phyloP scores from a whole-genome alignment of 225 moss, liverwort and hornwort species.

The Pseudisothecium myosuroides region DNA sequence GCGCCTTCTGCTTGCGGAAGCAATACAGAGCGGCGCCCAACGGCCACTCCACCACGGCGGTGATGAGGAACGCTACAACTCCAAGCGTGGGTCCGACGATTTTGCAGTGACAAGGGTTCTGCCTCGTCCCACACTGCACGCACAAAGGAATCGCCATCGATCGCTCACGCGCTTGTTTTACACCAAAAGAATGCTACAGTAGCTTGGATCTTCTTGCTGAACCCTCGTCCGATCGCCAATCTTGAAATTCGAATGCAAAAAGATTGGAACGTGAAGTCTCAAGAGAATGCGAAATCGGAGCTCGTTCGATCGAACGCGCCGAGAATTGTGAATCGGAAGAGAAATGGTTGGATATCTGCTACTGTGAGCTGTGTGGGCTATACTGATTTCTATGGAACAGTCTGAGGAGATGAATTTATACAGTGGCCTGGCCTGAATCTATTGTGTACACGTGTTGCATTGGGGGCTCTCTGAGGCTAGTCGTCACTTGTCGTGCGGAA shows the following conservation, averaged over 20 bases:
- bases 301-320: neutral
- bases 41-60: conserved; percentile 63
- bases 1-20: conserved; percentile 40
- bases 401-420: too few species aligned
- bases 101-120: conserved; percentile 61
- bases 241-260: neutral
- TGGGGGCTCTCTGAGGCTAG: neutral
- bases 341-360: neutral
- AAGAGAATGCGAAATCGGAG: neutral
- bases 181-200: neutral
- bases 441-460: neutral
- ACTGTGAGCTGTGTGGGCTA: too few species aligned
- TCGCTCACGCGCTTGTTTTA: neutral
- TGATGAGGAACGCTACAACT: conserved; percentile 29
- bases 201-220: neutral
- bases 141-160: conserved; percentile 54
- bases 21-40: conserved; percentile 39
- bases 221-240: neutral
- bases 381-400: fast-evolving
- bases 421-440: neutral
- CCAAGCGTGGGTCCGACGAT: conserved; percentile 19
- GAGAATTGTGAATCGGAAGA: neutral
- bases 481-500: neutral
- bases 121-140: conserved; percentile 46
- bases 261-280: neutral